Evolutionary conservation across 768 basidiomycete species (phyloP), one percentile per base, ranked within the genome.

Genomic region (Cyathus striatus): DNA sequence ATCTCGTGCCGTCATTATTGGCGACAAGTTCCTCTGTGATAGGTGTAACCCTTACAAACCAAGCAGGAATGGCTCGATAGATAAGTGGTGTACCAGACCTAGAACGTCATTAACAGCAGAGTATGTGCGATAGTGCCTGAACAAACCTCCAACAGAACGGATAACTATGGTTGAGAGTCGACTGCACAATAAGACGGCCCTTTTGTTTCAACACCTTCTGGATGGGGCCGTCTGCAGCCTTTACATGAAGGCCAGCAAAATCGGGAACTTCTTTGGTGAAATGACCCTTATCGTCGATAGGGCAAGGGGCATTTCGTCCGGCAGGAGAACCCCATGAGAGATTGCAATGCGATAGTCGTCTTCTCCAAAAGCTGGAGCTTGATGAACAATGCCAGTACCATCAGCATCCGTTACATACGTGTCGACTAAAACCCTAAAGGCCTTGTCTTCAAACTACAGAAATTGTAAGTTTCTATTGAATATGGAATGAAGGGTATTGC

Each of bases 321-420:
- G 70, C 20, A 73, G 72, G n/a, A 98, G 61, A 41, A 97, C 78
- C 16, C 86, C 89, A 54, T 95, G 77, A 3, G 81, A 80, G 47
- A 95, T 75, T 21, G 89, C 86, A 54, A 99, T 79, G 41, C 96
- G 88, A 63, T 97, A 90, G 76, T 99, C 96, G 55, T 99, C 96
- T 61, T 98, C 95, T 70, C 96, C 96, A 56, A 96, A 98, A 0
- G 87, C 94, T 2, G 96, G 96, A 2, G 96, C 92, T 67, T 99
- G 96, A 61, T 99, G 96, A 23, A 99, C 96, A 55, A 98, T 94
- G 54, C 96, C 96, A 22, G 96, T 99, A 57, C 96, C 96, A 46
- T 92, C 89, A 13, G 81, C 76, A 52, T 85, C 87, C 3, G 91
- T 95, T 38, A 99, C 95, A 60, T 99, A 99, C 0, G 83, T 84